Evolutionary conservation across 2,329 filamentous ascomycete species (phyloP).

Genomic region (Arthrobotrys entomopaga): DNA sequence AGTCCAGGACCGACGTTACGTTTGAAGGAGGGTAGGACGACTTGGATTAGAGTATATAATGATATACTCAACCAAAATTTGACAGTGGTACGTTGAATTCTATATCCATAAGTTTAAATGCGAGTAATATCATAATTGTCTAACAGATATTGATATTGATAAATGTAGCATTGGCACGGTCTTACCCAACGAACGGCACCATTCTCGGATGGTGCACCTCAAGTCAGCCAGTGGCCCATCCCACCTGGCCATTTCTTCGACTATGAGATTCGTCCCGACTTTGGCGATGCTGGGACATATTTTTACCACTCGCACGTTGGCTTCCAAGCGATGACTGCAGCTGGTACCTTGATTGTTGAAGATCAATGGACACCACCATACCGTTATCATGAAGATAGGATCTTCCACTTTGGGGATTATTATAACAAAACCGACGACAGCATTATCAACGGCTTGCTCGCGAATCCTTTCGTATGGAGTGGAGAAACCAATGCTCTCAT

Average conservation of each 20-base stretch:
- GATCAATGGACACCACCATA: slow-evolving; percentile 61
- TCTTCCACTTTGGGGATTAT: slow-evolving; percentile 51
- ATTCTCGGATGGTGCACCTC: slow-evolving; percentile 73
- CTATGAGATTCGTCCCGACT: slow-evolving; percentile 70
- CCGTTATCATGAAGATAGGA: slow-evolving; percentile 49
- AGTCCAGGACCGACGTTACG: slow-evolving; percentile 67
- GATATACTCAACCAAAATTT: slow-evolving; percentile 67
- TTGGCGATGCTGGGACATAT: slow-evolving; percentile 71
- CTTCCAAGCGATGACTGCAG: slow-evolving; percentile 70
- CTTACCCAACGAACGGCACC: slow-evolving; percentile 70
- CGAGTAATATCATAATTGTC: slow-evolving; percentile 31
- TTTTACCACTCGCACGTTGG: slow-evolving; percentile 76
- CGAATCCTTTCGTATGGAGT: slow-evolving; percentile 68
- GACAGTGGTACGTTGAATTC: slow-evolving; percentile 68
- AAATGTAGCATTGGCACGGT: slow-evolving; percentile 76
- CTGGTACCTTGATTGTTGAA: slow-evolving; percentile 71
- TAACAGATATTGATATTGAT: neutral
- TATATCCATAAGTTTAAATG: neutral
- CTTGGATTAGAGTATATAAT: slow-evolving; percentile 71
- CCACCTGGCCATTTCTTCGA: slow-evolving; percentile 72
- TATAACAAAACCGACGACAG: slow-evolving; percentile 62
- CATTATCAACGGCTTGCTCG: slow-evolving; percentile 67
- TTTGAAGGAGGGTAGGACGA: slow-evolving; percentile 64
- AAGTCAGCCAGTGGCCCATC: slow-evolving; percentile 74
- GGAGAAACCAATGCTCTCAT: slow-evolving; percentile 70